Evolutionary conservation across 805 yeast genomes (phyloP).

Genomic region (Torulaspora microellipsoides): DNA sequence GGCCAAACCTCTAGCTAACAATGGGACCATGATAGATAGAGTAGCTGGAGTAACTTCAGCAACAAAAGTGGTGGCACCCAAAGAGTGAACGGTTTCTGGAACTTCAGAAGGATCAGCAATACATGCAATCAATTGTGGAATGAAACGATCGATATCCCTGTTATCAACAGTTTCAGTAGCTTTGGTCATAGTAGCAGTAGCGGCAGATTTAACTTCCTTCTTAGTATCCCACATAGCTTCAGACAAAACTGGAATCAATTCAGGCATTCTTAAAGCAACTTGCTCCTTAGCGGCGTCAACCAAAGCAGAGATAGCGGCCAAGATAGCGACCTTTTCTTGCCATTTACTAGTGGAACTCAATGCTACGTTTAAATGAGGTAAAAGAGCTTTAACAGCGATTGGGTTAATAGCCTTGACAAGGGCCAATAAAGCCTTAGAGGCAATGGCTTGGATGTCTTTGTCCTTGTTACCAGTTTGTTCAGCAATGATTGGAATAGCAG

Average conservation of each 20-base stretch:
- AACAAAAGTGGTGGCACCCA: constrained; percentile 99
- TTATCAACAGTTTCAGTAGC: constrained; percentile 97
- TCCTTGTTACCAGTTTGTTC: constrained; percentile 89
- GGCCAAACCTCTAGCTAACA: constrained; percentile 98
- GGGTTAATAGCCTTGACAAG: constrained; percentile 85
- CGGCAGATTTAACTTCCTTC: constrained; percentile 95
- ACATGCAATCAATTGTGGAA: constrained; percentile 95
- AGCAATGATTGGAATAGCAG: constrained; percentile 63
- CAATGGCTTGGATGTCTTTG: constrained; percentile 65
- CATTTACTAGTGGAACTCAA: constrained; percentile 80
- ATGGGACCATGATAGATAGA: constrained; percentile 98
- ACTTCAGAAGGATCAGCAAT: constrained; percentile 96
- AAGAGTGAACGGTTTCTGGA: constrained; percentile 96
- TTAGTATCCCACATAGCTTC: constrained; percentile 99
- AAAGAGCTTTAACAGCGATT: constrained; percentile 81
- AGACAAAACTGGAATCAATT: constrained; percentile 95
- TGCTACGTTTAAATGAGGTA: constrained; percentile 72
- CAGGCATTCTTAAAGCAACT: constrained; percentile 98
- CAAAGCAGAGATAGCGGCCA: constrained; percentile 77
- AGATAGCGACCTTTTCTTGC: constrained; percentile 94
- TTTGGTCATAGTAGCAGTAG: constrained; percentile 91
- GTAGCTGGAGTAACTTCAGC: constrained; percentile 99
- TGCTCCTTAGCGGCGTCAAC: constrained; percentile 95
- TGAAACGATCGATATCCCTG: constrained; percentile 99
- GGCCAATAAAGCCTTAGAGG: constrained; percentile 71